phyloP scores from a whole-genome alignment of 2,329 filamentous ascomycete genomes.

The Phaeosphaeriaceae sp. region DNA sequence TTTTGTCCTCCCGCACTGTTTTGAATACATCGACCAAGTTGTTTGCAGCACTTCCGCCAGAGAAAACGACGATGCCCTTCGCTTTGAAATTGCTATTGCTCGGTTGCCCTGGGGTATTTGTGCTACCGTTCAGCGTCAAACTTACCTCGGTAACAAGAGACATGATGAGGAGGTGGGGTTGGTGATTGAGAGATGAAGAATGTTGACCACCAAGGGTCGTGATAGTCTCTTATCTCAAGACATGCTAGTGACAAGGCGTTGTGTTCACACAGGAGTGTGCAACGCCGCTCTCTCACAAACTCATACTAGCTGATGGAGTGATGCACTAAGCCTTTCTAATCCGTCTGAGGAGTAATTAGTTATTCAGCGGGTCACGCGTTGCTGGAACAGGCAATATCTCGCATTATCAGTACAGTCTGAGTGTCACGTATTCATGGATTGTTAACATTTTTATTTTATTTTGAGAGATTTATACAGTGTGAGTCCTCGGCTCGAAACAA shows the following conservation, averaged over 20 bases:
- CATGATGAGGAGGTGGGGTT: constrained; percentile 24
- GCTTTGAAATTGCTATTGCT: constrained; percentile 32
- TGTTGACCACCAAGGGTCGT: constrained; percentile 22
- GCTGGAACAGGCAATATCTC: constrained; percentile 35
- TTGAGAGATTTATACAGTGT: constrained; percentile 38
- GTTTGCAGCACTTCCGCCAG: constrained; percentile 92
- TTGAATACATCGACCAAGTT: constrained; percentile 90
- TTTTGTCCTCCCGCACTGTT: constrained; percentile 63
- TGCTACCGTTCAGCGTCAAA: constrained; percentile 22
- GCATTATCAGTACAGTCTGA: constrained; percentile 19
- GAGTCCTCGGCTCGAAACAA: constrained; percentile 40
- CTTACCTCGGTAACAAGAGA: constrained; percentile 18
- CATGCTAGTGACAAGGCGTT: constrained; percentile 32
- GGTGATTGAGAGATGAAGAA: background rate
- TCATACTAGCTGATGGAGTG: constrained; percentile 29
- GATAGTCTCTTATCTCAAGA: constrained; percentile 19
- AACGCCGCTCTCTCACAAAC: constrained; percentile 19
- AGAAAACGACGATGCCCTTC: constrained; percentile 80
- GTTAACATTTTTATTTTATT: constrained; percentile 18
- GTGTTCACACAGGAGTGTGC: constrained; percentile 10
- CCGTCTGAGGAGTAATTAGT: constrained; percentile 5
- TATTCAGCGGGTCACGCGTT: constrained; percentile 12
- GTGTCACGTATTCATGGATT: constrained; percentile 1
- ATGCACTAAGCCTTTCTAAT: constrained; percentile 30
- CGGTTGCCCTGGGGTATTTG: constrained; percentile 24